Evolutionary conservation across 108 stramenopile species (phyloP).

Genomic region (Epithemia pelagica): DNA sequence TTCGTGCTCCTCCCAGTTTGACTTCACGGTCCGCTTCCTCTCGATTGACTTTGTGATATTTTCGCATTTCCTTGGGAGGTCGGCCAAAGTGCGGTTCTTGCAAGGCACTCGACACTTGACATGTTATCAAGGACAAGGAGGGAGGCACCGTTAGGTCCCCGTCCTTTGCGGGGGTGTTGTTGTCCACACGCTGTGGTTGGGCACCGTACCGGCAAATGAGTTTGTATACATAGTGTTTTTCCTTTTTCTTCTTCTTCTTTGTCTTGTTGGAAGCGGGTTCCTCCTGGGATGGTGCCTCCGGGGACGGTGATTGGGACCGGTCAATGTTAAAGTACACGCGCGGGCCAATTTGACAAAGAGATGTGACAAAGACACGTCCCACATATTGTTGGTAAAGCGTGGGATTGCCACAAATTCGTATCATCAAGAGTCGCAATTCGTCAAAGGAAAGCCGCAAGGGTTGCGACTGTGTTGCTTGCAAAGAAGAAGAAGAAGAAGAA

Average conservation of each 20-base stretch:
- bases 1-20: conserved; percentile 20
- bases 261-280: too few species aligned
- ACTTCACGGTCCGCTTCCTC: conserved; percentile 27
- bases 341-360: conserved; percentile 6
- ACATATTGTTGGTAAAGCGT: conserved; percentile 37
- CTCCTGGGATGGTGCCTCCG: too few species aligned
- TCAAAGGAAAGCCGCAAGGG: conserved; percentile 20
- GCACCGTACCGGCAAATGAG: conserved; percentile 1
- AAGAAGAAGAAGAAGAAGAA: background rate
- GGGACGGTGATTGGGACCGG: too few species aligned
- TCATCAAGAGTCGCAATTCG: conserved; percentile 27
- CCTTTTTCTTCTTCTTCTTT: conserved; percentile 13
- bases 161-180: background rate
- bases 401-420: conserved; percentile 17
- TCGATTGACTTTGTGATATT: conserved; percentile 32
- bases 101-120: conserved; percentile 30
- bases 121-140: conserved; percentile 17
- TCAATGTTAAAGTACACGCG: conserved; percentile 18
- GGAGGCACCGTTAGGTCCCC: background rate
- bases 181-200: conserved; percentile 6
- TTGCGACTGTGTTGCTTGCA: background rate
- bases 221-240: conserved; percentile 9
- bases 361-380: conserved; percentile 30
- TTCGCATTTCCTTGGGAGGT: conserved; percentile 28
- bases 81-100: conserved; percentile 35